A percentile compares a stretch with the other conserved stretches of the same genome.
Conservation (phyloP, 1,284 basidiomycete genomes). For the Apiotrichum laibachii region DNA sequence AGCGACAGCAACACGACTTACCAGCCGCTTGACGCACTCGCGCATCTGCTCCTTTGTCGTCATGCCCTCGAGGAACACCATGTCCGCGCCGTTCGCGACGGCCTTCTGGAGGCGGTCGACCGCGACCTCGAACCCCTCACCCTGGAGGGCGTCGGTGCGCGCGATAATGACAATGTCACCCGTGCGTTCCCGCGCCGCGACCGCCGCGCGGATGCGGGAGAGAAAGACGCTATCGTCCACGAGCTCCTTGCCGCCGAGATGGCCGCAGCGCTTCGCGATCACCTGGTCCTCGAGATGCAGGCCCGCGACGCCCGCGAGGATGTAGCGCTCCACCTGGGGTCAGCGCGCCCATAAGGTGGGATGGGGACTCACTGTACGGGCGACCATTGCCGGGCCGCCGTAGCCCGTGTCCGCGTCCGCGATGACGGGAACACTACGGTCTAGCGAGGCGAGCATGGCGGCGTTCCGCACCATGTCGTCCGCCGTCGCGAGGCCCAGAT, state of each 20-base stretch:
- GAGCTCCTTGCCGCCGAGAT: constrained; percentile 76
- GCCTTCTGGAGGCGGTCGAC: constrained; percentile 57
- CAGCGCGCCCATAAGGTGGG: neutral
- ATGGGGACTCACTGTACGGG: constrained; percentile 7
- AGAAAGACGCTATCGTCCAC: constrained; percentile 36
- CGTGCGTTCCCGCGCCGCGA: constrained; percentile 65
- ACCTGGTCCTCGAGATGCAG: constrained; percentile 82
- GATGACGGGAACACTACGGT: constrained; percentile 55
- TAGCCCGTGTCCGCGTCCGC: constrained; percentile 82
- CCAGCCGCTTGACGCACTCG: constrained; percentile 63
- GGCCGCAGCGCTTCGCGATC: constrained; percentile 76
- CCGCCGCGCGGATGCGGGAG: constrained; percentile 71
- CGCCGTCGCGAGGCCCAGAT: constrained; percentile 74
- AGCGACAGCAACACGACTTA: constrained; percentile 50
- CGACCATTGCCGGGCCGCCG: constrained; percentile 69
- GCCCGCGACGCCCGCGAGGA: constrained; percentile 67
- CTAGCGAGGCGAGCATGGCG: constrained; percentile 64
- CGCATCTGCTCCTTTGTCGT: constrained; percentile 65
- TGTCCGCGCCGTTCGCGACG: constrained; percentile 63
- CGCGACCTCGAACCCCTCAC: constrained; percentile 53
- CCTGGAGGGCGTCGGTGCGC: constrained; percentile 78
- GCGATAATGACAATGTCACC: constrained; percentile 75
- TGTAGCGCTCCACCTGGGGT: constrained; percentile 63
- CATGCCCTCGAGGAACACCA: constrained; percentile 80
- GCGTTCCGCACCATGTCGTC: constrained; percentile 68